Evolutionary conservation across 1,284 basidiomycete genomes (phyloP), one percentile per base, ranked within the genome.

Genomic region (Rhizoctonia solani): DNA sequence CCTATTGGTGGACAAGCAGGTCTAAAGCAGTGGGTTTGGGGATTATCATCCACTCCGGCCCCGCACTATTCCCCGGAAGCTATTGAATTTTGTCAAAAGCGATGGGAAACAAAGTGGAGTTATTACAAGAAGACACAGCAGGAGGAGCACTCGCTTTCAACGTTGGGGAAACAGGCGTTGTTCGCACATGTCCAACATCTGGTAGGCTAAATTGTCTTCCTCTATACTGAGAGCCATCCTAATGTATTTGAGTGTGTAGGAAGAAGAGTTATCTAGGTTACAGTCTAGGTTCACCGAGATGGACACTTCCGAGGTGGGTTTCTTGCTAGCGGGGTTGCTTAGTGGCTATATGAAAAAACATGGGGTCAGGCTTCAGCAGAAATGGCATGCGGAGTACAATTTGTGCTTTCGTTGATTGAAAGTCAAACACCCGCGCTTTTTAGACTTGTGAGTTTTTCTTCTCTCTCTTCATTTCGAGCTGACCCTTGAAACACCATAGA

Each of bases 391-490:
- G 55, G 55, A 14, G 29, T 59, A 4, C 55, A 47, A 19, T 47
- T 59, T 25, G 16, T 59, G 42, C 55, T 59, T 2, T 46, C 44
- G 42, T 23, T 59, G 27, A 47, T 59, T 25, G 55, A 59, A 47
- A 13, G 4, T 8, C 55, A 59, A 25, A 21, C 4, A 2, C 42
- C 41, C 13, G 25, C 1, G 4, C 29, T 30, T 1, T 32, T 29
- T 19, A 4, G 44, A 30, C 27, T 59, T 3, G 55, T 59, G 3
- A n/a, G 55, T 46, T 11, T 14, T 4, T 16, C 16, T 1, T 13
- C 27, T 4, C 14, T 21, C 44, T 21, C 5, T 59, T 5, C 29
- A n/a, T 46, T 21, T 9, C 44, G 21, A 46, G n/a, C n/a, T n/a
- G n/a, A n/a, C n/a, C n/a, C n/a, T n/a, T 19, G 8, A 46, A 46